Conservation (phyloP, 1,284 basidiomycete species). For the Cryptococcus sp. region DNA sequence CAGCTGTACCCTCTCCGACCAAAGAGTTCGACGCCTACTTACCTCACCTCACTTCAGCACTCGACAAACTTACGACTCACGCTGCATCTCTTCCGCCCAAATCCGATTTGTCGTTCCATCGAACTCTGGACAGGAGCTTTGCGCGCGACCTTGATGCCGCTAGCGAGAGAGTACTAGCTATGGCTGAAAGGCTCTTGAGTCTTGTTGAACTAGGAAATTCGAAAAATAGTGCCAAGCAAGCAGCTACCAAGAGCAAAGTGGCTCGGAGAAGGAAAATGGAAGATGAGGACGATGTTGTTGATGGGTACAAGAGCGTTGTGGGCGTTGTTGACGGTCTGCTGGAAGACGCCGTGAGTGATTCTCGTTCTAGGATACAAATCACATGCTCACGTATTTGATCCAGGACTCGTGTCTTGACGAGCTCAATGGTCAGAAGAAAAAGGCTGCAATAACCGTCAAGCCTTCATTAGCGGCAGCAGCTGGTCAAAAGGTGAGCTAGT, state of each 20-base stretch:
- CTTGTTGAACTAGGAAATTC: conserved; percentile 58
- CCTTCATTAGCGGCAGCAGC: conserved; percentile 28
- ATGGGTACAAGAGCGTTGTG: conserved; percentile 73
- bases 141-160: conserved; percentile 54
- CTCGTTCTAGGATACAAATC: neutral
- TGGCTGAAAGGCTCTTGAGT: conserved; percentile 66
- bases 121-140: conserved; percentile 73
- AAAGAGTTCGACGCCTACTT: conserved; percentile 35
- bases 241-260: conserved; percentile 13
- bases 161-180: conserved; percentile 39
- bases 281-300: conserved; percentile 74
- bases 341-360: conserved; percentile 70
- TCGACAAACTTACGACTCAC: conserved; percentile 45
- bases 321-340: conserved; percentile 81
- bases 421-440: conserved; percentile 68
- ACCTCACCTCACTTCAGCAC: conserved; percentile 37
- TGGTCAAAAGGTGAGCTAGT: conserved; percentile 29
- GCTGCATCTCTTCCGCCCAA: conserved; percentile 51
- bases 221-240: conserved; percentile 52
- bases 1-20: conserved; percentile 20
- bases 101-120: conserved; percentile 76
- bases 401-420: conserved; percentile 82
- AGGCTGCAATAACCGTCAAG: conserved; percentile 51
- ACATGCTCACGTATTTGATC: neutral
- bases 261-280: conserved; percentile 53